Percentiles rank a stretch among this genome's conserved stretches.
These are phyloP conservation scores for Komagataella ulmi DNA, from an alignment of 805 yeast genomes.

Conservation along the genomic window DNA sequence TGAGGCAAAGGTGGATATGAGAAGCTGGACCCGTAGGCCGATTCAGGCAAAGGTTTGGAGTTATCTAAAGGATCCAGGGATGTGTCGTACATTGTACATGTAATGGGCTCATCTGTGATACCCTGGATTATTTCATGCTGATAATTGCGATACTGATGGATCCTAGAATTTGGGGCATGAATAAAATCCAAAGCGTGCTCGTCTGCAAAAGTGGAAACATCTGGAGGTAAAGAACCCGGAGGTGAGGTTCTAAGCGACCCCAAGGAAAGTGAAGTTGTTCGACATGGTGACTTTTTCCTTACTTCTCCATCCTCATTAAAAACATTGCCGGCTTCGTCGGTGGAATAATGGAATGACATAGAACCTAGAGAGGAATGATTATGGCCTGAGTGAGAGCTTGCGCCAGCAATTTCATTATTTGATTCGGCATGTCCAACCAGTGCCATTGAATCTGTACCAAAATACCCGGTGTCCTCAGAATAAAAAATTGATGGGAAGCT, in stretches of 20 bases:
- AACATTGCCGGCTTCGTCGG: background rate
- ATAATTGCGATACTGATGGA: background rate
- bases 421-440: background rate
- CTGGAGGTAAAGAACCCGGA: background rate
- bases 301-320: background rate
- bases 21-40: background rate
- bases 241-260: background rate
- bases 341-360: background rate
- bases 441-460: background rate
- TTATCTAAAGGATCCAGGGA: constrained; percentile 20
- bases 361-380: background rate
- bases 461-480: background rate
- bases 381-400: background rate
- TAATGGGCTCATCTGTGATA: background rate
- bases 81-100: constrained; percentile 22
- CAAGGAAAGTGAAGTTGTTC: background rate
- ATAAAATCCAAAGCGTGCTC: background rate
- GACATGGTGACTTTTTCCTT: background rate
- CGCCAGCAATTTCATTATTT: background rate
- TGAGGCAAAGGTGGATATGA: background rate
- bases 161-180: background rate
- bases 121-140: background rate
- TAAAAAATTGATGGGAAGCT: background rate
- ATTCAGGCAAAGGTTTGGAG: constrained; percentile 2
- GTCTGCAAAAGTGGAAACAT: background rate